Conservation (phyloP, 1,139 yeast genomes). For the Saccharomyces hybrid region DNA sequence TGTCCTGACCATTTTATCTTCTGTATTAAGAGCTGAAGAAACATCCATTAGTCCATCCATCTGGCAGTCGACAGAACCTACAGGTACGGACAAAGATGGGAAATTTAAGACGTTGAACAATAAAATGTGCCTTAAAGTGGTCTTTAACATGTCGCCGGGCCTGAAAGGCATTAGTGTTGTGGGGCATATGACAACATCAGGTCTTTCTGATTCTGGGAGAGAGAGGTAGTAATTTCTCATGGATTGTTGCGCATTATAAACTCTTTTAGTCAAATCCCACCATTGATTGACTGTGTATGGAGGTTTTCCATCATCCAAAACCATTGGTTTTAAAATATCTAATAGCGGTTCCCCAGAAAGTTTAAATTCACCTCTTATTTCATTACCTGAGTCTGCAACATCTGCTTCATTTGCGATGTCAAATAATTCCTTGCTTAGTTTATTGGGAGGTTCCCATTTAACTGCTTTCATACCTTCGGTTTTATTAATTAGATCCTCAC, state of each 20-base stretch:
- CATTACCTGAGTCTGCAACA: constrained; percentile 14
- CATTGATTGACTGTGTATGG: constrained; percentile 12
- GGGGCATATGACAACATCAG: constrained; percentile 10
- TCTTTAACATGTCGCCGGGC: constrained; percentile 22
- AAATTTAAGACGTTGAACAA: constrained; percentile 44
- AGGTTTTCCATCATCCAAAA: constrained; percentile 3
- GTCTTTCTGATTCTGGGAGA: constrained; percentile 8
- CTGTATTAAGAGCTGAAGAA: constrained; percentile 23
- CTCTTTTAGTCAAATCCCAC: constrained; percentile 13
- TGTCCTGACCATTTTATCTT: constrained; percentile 28
- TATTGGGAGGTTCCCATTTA: constrained; percentile 11
- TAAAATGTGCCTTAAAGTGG: constrained; percentile 38
- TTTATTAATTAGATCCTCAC: constrained; percentile 9
- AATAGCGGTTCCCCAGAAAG: constrained; percentile 12
- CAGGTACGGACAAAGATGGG: constrained; percentile 45
- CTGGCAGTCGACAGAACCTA: constrained; percentile 39
- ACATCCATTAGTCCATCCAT: constrained; percentile 32
- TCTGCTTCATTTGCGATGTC: constrained; percentile 12
- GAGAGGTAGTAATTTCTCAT: constrained; percentile 11
- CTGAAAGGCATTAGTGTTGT: constrained; percentile 23
- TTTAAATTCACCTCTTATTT: constrained; percentile 10
- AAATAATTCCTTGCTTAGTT: constrained; percentile 8
- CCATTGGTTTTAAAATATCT: constrained; percentile 9
- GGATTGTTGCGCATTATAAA: constrained; percentile 9
- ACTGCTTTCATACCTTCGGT: constrained; percentile 10